phyloP scores from a whole-genome alignment of 73 alveolate species.

The Urostyla sp. region DNA sequence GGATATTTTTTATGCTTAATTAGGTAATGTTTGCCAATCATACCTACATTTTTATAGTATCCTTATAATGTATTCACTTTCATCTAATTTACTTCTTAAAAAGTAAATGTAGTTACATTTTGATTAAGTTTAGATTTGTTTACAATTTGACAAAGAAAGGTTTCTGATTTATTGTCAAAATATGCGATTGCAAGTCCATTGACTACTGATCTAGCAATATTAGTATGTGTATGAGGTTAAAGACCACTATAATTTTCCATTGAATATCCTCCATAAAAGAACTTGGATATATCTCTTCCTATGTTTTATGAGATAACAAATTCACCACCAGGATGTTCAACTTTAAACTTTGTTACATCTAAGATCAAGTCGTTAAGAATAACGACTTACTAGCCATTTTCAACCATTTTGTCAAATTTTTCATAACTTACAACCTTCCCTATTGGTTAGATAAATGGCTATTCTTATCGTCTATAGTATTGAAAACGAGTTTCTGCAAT shows the following conservation, averaged over 20 bases:
- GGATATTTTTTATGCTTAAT: not conserved
- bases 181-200: constrained; percentile 20
- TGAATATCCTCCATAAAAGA: constrained; percentile 56
- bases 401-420: constrained; percentile 4
- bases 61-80: no score
- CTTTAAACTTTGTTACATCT: constrained; percentile 41
- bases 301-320: constrained; percentile 22
- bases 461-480: no score
- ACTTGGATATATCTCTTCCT: constrained; percentile 62
- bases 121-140: not conserved
- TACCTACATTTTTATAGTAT: not conserved
- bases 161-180: not conserved
- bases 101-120: not conserved
- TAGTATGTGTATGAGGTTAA: constrained; percentile 38
- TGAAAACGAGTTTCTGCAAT: no score
- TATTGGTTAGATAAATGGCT: no score
- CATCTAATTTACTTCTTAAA: constrained; percentile 1
- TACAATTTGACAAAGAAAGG: not conserved
- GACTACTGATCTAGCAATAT: constrained; percentile 5
- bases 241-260: not conserved
- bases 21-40: constrained; percentile 37
- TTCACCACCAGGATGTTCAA: constrained; percentile 61
- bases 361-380: constrained; percentile 51
- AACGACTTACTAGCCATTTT: constrained; percentile 31
- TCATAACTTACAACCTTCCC: not conserved